phyloP scores from a whole-genome alignment of 345 rosid genomes.

The Gossypium longicalyx region DNA sequence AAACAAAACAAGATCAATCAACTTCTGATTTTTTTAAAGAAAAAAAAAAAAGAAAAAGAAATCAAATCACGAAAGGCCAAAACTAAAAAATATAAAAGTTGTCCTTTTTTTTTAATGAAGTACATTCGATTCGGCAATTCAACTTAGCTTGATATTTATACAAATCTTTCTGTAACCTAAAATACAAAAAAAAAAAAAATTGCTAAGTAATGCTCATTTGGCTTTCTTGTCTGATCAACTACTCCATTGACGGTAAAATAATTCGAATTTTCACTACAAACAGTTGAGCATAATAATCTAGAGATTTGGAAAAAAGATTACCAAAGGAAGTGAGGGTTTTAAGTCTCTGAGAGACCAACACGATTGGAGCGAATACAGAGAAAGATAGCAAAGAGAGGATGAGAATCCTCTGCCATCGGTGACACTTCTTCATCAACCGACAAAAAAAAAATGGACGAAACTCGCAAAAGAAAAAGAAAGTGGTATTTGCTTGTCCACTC shows the following conservation, averaged over 20 bases:
- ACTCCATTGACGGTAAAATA: not conserved
- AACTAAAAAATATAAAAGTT: not conserved
- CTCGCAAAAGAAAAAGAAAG: not conserved
- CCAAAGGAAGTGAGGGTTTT: conserved; percentile 49
- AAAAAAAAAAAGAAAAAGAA: no score
- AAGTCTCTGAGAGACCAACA: conserved; percentile 56
- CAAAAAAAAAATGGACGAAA: not conserved
- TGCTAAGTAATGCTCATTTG: not conserved
- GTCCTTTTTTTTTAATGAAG: not conserved
- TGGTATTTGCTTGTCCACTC: not conserved
- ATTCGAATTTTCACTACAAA: not conserved
- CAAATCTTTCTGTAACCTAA: not conserved
- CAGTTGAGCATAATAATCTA: not conserved
- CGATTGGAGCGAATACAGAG: conserved; percentile 68
- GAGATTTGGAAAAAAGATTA: conserved; percentile 24
- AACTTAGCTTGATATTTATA: not conserved
- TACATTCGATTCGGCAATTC: not conserved
- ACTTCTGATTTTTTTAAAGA: not conserved
- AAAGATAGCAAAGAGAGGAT: conserved; percentile 70
- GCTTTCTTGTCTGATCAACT: conserved; percentile 11
- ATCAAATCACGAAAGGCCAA: not conserved
- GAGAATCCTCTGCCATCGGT: conserved; percentile 73
- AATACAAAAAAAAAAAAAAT: not conserved
- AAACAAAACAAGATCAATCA: conserved; percentile 20
- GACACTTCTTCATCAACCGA: conserved; percentile 61